phyloP scores from a whole-genome alignment of 805 yeast genomes.

The Schwanniomyces sp. region DNA sequence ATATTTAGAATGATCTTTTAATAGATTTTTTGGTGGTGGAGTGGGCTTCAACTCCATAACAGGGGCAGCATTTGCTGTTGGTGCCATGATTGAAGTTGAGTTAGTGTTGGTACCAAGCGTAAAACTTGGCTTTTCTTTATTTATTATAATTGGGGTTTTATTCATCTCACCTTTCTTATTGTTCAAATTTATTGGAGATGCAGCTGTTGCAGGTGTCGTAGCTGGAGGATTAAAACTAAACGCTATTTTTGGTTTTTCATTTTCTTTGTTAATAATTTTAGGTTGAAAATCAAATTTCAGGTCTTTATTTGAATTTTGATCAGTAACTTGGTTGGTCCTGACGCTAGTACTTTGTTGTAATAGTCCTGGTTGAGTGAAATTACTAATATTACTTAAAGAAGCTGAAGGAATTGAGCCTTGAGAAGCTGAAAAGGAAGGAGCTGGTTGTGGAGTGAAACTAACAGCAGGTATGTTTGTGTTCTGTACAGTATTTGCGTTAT shows the following conservation, averaged over 20 bases:
- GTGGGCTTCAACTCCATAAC: background rate
- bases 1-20: slow-evolving; percentile 26
- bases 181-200: background rate
- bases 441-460: background rate
- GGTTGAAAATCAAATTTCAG: background rate
- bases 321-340: background rate
- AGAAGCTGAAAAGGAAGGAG: background rate
- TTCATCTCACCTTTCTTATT: background rate
- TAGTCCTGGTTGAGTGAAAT: background rate
- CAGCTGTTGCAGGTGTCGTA: background rate
- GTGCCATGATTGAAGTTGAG: background rate
- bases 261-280: background rate
- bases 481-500: background rate
- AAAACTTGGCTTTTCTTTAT: background rate
- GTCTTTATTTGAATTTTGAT: background rate
- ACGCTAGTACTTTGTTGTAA: background rate
- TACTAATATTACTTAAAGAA: background rate
- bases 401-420: background rate
- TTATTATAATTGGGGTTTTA: background rate
- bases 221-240: background rate
- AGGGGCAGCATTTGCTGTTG: background rate
- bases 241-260: background rate
- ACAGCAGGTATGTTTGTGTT: background rate
- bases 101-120: background rate
- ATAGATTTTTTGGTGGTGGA: slow-evolving; percentile 10